Evolutionary conservation across 495 filamentous ascomycete species (phyloP), one percentile per base, ranked within the genome.

Genomic region (Chaetomium fimeti): DNA sequence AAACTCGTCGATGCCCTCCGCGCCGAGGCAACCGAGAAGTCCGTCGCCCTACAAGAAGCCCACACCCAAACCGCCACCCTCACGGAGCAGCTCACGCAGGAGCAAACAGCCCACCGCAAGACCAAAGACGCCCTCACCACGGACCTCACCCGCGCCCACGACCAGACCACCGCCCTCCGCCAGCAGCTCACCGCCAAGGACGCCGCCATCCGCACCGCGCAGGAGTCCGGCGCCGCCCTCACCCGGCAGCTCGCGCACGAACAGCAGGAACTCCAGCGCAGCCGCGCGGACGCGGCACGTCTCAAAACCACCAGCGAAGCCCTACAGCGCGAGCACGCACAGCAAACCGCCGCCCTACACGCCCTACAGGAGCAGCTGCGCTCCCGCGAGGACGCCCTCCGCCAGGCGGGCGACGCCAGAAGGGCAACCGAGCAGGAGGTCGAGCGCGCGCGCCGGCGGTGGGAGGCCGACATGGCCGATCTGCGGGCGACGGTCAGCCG

Each of bases 1-100:
- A 88, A 93, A 68, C 76, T 94, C 65, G 84, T 98, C 27, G 94
- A 99, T 71, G 87, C 88, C 1, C 78, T 99, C 20, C 86, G 90
- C 59, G 82, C 83, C 6, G 88, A 96, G 72, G 72, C 95, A 12
- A 88, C 90, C 60, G 88, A 92, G 48, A 89, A 87, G 64, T 85
- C 81, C 28, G 81, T 86, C 63, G 83, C 84, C 0, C 74, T 96
- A 18, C 84, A 90, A 69, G 88, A 88, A 56, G 72, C 88, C 52
- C 86, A 92, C 68, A 79, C 84, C 5, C 86, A 89, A 52, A 74
- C 88, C 24, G 74, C 92, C 20, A 84, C 81, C n/a, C 73, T 90
- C 16, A 82, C 89, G 59, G 82, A 85, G 32, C 88, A 86, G 69
- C 80, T 95, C 57, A 85, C 87, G 15, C 91, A 92, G 74, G 91